Base-by-base conservation (phyloP, 2,329 filamentous ascomycete species). In the Xylariaceae sp. region DNA sequence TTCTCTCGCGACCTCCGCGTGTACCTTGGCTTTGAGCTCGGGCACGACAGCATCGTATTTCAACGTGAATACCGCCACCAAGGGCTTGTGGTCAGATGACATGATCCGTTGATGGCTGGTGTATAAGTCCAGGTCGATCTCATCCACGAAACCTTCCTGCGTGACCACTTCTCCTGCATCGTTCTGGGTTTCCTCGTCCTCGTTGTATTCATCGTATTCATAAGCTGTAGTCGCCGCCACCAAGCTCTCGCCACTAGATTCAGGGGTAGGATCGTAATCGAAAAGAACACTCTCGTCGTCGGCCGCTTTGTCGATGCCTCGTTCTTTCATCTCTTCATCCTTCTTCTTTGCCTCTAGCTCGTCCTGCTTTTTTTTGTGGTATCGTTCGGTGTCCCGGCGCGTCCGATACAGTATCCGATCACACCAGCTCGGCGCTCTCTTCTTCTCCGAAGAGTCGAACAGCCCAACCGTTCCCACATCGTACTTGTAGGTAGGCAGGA, bases 401-500 rank as follows among this genome's bases (percentile, higher is more conserved):
- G 88, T 92, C 6, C 90, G 76, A 59, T 81, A 98, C 1, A 98
- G 64, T 31, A 98, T 89, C 12, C 92, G 83, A 64, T 98, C 92
- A 59, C 92, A 98, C 90, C 92, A 98, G 58, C 88, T 95, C 3
- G 92, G 92, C 2, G 86, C 84, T 37, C 94, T 77, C 48, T 83
- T 83, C 67, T 98, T 98, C 59, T 97, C 92, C 50, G 89, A 95
- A 0, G 89, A 88, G 64, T 98, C 94, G 59, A 96, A 98, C 19
- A 88, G 75, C 2, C 86, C 86, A 21, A 95, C 78, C 19, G 85
- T 94, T n/a, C 92, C 92, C 18, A 95, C 73, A 55, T 98, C 94
- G 52, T 98, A 98, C 61, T 98, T 98, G 64, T 98, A 98, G 0
- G 92, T 94, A 2, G 92, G 92, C 12, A 97, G 61, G 55, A 98